A percentile compares a stretch with the other conserved stretches of the same genome.
Conservation (phyloP, 2,329 filamentous ascomycete genomes). For the Neopestalotiopsis sp. region DNA sequence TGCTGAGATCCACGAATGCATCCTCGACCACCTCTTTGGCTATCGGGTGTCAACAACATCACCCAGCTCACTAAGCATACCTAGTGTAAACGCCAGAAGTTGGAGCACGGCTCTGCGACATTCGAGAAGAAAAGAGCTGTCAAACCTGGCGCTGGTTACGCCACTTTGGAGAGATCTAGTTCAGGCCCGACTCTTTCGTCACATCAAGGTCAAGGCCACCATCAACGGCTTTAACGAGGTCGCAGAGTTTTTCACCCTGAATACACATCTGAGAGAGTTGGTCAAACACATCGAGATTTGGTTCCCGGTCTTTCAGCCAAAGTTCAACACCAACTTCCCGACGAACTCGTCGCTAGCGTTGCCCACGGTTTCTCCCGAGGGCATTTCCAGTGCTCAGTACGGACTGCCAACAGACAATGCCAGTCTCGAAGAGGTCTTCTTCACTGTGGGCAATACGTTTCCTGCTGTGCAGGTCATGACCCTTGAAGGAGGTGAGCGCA, state of each 20-base stretch:
- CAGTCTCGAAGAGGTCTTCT: conserved; percentile 72
- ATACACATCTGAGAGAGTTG: conserved; percentile 65
- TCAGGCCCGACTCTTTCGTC: conserved; percentile 75
- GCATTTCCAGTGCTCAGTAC: conserved; percentile 63
- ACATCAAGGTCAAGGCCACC: conserved; percentile 78
- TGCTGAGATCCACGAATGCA: conserved; percentile 73
- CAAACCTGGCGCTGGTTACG: conserved; percentile 68
- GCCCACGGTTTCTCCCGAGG: conserved; percentile 60
- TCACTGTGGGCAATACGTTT: conserved; percentile 64
- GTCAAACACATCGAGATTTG: conserved; percentile 78
- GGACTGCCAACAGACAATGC: conserved; percentile 69
- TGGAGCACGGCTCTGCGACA: conserved; percentile 72
- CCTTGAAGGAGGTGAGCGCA: conserved; percentile 77
- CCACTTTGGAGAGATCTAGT: conserved; percentile 70
- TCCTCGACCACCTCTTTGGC: conserved; percentile 74
- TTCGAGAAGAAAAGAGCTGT: conserved; percentile 70
- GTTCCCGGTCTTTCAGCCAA: conserved; percentile 76
- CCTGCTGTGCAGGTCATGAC: conserved; percentile 70
- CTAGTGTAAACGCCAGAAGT: conserved; percentile 56
- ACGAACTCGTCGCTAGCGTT: conserved; percentile 50
- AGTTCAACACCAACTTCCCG: conserved; percentile 48
- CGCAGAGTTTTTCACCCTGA: conserved; percentile 62
- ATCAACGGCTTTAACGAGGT: conserved; percentile 66
- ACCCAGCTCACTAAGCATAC: conserved; percentile 59
- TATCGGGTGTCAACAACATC: conserved; percentile 68